Percentiles rank a stretch among this genome's conserved stretches.
Conservation (phyloP, 257 asterid species). For the Forsythia viridissima region DNA sequence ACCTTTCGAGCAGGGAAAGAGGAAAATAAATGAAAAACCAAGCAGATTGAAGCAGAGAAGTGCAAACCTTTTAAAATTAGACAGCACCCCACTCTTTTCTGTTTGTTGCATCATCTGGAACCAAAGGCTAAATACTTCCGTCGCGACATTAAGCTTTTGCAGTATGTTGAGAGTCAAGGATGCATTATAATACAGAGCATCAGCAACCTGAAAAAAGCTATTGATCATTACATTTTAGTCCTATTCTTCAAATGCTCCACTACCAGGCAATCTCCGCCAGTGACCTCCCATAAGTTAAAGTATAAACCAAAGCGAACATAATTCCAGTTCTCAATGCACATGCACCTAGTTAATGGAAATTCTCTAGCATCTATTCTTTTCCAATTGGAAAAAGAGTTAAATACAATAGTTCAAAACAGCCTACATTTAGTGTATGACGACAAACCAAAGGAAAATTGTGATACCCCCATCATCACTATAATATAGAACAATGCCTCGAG, state of each 20-base stretch:
- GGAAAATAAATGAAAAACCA: too few relatives aligned
- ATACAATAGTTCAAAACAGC: too few relatives aligned
- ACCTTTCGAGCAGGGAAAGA: too few relatives aligned
- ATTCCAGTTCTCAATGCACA: too few relatives aligned
- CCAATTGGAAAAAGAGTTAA: too few relatives aligned
- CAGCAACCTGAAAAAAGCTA: conserved; percentile 70
- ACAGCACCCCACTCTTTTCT: conserved; percentile 69
- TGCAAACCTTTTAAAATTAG: conserved; percentile 72
- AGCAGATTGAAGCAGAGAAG: background rate
- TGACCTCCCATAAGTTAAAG: background rate
- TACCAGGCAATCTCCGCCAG: background rate
- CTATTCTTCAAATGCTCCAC: conserved; percentile 11
- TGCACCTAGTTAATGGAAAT: too few relatives aligned
- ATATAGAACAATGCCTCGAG: too few relatives aligned
- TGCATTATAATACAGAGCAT: conserved; percentile 89
- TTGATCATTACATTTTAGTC: conserved; percentile 3
- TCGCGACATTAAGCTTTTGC: conserved; percentile 84
- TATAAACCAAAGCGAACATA: background rate
- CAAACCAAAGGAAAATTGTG: too few relatives aligned
- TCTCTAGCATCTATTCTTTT: too few relatives aligned
- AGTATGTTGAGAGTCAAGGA: conserved; percentile 65
- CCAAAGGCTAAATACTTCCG: conserved; percentile 93
- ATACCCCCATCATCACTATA: too few relatives aligned
- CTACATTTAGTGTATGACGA: too few relatives aligned
- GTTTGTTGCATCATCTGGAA: conserved; percentile 90